A percentile compares a stretch with the other conserved stretches of the same genome.
Evolutionary conservation across 148 eudicot species (phyloP).

Genomic region (Linanthus parryae): DNA sequence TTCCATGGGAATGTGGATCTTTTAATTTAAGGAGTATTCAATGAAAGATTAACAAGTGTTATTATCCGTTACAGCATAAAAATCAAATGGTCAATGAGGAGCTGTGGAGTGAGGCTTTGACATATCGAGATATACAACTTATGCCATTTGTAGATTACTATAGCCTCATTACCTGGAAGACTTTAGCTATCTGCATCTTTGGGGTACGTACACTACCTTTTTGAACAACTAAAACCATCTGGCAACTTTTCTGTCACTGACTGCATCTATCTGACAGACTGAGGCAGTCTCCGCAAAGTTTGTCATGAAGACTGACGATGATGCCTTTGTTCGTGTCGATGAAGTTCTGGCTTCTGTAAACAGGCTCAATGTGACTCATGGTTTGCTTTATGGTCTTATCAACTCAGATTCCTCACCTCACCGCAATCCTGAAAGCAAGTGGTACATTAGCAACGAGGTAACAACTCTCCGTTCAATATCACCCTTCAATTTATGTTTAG

Average conservation of each 20-base stretch:
- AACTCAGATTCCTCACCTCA: slow-evolving; percentile 83
- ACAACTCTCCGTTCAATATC: background rate
- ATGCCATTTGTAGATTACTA: slow-evolving; percentile 98
- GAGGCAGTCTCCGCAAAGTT: slow-evolving; percentile 73
- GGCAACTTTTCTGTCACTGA: slow-evolving; percentile 14
- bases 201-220: slow-evolving; percentile 51
- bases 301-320: slow-evolving; percentile 97
- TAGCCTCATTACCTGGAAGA: slow-evolving; percentile 90
- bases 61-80: slow-evolving; percentile 63
- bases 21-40: too few species aligned
- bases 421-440: slow-evolving; percentile 85
- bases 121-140: slow-evolving; percentile 80
- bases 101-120: slow-evolving; percentile 85
- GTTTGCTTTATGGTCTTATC: slow-evolving; percentile 91
- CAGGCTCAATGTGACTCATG: slow-evolving; percentile 48
- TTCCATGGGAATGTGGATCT: too few species aligned
- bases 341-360: slow-evolving; percentile 66
- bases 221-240: slow-evolving; percentile 6
- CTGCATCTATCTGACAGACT: slow-evolving; percentile 50
- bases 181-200: slow-evolving; percentile 81
- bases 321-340: slow-evolving; percentile 96
- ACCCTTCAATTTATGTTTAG: background rate
- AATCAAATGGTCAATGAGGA: slow-evolving; percentile 92
- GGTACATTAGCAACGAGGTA: slow-evolving; percentile 89
- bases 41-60: too few species aligned